A percentile compares a stretch with the other conserved stretches of the same genome.
These are phyloP conservation scores for Senecio squalidus DNA, from an alignment of 140 eudicot species.

Conservation along the genomic window DNA sequence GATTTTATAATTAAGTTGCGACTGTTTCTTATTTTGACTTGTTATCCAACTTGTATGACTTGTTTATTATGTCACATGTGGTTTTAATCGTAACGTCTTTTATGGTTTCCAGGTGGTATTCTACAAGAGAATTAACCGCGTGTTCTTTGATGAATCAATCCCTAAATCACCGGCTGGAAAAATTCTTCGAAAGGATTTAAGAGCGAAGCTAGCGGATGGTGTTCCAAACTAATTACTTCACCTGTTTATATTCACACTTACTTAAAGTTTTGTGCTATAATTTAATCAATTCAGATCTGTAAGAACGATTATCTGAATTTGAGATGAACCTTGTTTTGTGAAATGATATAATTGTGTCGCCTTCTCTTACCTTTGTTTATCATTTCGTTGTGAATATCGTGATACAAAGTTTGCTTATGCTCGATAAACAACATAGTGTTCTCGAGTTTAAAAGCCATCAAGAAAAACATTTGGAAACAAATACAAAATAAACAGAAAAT, in stretches of 20 bases:
- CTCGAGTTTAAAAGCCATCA: too few species aligned
- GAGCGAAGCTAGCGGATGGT: slow-evolving; percentile 62
- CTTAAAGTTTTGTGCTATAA: background rate
- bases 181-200: slow-evolving; percentile 77
- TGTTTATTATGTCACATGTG: background rate
- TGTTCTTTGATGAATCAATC: slow-evolving; percentile 58
- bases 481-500: too few species aligned
- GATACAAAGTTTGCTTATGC: too few species aligned
- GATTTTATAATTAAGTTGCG: too few species aligned
- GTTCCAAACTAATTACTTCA: slow-evolving; percentile 23
- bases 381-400: too few species aligned
- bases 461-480: too few species aligned
- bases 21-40: background rate
- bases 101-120: slow-evolving; percentile 62
- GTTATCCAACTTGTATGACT: background rate
- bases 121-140: slow-evolving; percentile 67
- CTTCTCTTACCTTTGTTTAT: background rate
- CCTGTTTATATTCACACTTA: background rate
- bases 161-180: slow-evolving; percentile 90
- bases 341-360: background rate
- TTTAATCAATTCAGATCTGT: background rate
- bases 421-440: too few species aligned
- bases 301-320: background rate
- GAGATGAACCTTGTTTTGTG: background rate
- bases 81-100: background rate